phyloP scores from a whole-genome alignment of 2,329 filamentous ascomycete species.

The Penicillium palitans region DNA sequence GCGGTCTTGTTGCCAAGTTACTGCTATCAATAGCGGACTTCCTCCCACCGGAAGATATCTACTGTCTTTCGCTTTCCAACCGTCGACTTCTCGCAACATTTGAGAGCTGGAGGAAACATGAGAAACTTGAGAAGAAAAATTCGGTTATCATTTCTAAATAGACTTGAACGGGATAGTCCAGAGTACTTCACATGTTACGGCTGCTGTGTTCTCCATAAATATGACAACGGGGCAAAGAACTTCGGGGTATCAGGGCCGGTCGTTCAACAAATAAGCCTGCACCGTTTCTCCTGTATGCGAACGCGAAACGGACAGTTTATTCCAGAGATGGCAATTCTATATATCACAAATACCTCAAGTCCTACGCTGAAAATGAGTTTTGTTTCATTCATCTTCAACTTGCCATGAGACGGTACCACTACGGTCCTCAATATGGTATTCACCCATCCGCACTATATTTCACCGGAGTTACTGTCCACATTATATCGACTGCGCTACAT shows the following conservation, averaged over 20 bases:
- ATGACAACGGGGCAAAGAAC: slow-evolving; percentile 1
- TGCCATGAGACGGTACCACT: slow-evolving; percentile 11
- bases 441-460: slow-evolving; percentile 9
- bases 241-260: neutral
- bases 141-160: slow-evolving; percentile 8
- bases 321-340: neutral
- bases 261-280: neutral
- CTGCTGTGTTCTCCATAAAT: slow-evolving; percentile 13
- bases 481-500: neutral
- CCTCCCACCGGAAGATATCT: neutral
- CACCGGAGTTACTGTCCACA: slow-evolving; percentile 37
- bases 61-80: slow-evolving; percentile 14
- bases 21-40: slow-evolving; percentile 3
- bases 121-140: neutral
- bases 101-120: neutral
- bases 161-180: slow-evolving; percentile 14
- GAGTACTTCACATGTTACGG: slow-evolving; percentile 13
- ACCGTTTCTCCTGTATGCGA: neutral
- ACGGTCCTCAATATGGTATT: slow-evolving; percentile 8
- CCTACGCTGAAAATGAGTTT: neutral
- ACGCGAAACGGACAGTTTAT: neutral
- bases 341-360: neutral
- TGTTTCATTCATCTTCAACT: slow-evolving; percentile 15
- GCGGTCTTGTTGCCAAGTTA: slow-evolving; percentile 3
- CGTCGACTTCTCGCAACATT: slow-evolving; percentile 1